Evolutionary conservation across 257 asterid genomes (phyloP).

Genomic region (Solanum dulcamara): DNA sequence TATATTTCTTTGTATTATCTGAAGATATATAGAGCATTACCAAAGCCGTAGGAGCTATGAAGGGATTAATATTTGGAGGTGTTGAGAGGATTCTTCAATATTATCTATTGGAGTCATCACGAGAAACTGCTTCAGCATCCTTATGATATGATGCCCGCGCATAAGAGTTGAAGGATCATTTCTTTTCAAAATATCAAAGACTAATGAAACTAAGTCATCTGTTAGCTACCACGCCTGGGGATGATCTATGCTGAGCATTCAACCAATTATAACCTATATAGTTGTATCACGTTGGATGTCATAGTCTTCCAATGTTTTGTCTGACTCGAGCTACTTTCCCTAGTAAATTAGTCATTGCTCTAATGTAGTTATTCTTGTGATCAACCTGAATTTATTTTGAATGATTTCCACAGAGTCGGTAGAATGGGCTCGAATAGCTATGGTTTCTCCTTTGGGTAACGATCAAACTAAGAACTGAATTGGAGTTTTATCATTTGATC

Average conservation of each 20-base stretch:
- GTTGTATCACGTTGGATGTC: background rate
- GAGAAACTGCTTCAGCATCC: background rate
- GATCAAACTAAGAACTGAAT: background rate
- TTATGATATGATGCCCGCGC: background rate
- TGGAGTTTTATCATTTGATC: too few relatives aligned
- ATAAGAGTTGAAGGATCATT: background rate
- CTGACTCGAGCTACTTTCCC: too few relatives aligned
- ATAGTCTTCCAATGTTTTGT: too few relatives aligned
- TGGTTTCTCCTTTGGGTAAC: background rate
- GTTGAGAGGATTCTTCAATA: background rate
- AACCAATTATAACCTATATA: background rate
- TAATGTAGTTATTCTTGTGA: background rate
- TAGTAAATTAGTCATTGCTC: too few relatives aligned
- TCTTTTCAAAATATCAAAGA: background rate
- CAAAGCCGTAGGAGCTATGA: background rate
- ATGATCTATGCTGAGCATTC: background rate
- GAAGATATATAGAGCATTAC: background rate
- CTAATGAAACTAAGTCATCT: background rate
- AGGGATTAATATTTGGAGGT: background rate
- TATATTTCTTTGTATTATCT: background rate
- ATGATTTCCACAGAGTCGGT: background rate
- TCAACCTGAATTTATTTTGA: background rate
- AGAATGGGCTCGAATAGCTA: background rate
- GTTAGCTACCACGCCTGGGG: background rate
- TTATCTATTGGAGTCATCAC: background rate